Percentiles rank a stretch among this genome's conserved stretches.
Conservation (phyloP, 2,329 filamentous ascomycete species). For the Fusarium torulosum region DNA sequence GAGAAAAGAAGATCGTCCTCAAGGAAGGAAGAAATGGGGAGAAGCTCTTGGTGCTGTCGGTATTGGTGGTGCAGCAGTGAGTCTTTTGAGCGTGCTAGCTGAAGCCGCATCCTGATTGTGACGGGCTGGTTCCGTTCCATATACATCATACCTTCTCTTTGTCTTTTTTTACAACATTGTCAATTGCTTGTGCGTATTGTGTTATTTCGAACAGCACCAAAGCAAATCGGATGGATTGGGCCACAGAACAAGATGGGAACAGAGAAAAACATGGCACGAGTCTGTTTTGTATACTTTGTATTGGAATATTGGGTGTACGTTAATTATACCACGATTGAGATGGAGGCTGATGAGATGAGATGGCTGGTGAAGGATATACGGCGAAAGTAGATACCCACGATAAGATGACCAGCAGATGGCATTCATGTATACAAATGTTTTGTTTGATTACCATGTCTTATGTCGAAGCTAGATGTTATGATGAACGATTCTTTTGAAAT, state of each 20-base stretch:
- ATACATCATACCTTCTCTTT: constrained; percentile 10
- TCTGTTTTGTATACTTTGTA: constrained; percentile 23
- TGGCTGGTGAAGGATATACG: constrained; percentile 6
- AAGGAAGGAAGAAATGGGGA: constrained; percentile 62
- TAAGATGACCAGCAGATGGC: constrained; percentile 8
- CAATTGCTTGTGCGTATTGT: neutral
- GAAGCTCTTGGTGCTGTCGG: constrained; percentile 69
- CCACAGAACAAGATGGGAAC: constrained; percentile 34
- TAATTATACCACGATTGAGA: constrained; percentile 26
- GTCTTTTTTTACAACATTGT: neutral
- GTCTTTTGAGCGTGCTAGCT: constrained; percentile 67
- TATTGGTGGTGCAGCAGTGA: constrained; percentile 71
- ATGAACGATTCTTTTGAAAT: neutral
- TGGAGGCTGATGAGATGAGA: constrained; percentile 1
- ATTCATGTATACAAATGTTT: constrained; percentile 6
- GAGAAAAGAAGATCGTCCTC: constrained; percentile 53
- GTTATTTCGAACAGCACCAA: constrained; percentile 16
- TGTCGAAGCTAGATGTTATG: neutral
- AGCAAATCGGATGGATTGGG: constrained; percentile 10
- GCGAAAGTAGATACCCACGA: constrained; percentile 39
- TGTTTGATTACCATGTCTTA: neutral
- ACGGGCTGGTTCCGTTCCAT: constrained; percentile 26
- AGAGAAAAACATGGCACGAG: constrained; percentile 9
- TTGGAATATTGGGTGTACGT: constrained; percentile 27
- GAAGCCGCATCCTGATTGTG: constrained; percentile 61